Conservation (phyloP, 2,329 filamentous ascomycete species). For the Uncinocarpus reesii region DNA sequence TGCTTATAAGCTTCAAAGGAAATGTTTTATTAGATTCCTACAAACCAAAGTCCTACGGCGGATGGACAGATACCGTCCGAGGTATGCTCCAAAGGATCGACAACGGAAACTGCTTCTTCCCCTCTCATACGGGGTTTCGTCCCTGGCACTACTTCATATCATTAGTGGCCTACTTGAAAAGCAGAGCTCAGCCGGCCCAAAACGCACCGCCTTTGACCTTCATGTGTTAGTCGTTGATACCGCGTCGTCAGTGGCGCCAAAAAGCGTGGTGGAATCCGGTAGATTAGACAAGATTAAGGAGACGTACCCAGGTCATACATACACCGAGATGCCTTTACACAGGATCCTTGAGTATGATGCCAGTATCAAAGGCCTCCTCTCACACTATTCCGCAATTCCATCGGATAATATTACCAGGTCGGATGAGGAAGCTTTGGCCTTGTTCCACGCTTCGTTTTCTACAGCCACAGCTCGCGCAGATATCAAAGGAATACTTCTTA, state of each 20-base stretch:
- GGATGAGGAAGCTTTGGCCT: conserved; percentile 41
- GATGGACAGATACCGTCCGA: conserved; percentile 52
- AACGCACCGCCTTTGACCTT: conserved; percentile 58
- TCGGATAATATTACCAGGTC: conserved; percentile 25
- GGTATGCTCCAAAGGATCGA: conserved; percentile 29
- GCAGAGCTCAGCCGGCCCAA: conserved; percentile 52
- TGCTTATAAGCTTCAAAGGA: conserved; percentile 34
- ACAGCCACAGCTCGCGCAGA: conserved; percentile 70
- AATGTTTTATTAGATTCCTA: conserved; percentile 71
- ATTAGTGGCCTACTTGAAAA: conserved; percentile 58
- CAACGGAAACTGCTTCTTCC: conserved; percentile 59
- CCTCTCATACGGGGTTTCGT: conserved; percentile 74
- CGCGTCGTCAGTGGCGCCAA: conserved; percentile 22
- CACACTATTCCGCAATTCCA: conserved; percentile 22
- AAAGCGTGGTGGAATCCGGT: conserved; percentile 19
- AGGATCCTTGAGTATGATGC: conserved; percentile 44
- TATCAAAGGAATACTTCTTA: conserved; percentile 58
- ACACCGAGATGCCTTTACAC: conserved; percentile 54
- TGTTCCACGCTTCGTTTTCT: conserved; percentile 51
- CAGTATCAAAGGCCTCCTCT: conserved; percentile 26
- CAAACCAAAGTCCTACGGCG: conserved; percentile 71
- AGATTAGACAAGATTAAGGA: conserved; percentile 42
- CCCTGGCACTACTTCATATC: conserved; percentile 64
- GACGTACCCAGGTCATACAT: conserved; percentile 56
- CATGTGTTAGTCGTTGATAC: conserved; percentile 36